A percentile compares a stretch with the other conserved stretches of the same genome.
These are phyloP conservation scores for Mentha longifolia DNA, from an alignment of 257 asterid species.

Conservation along the genomic window DNA sequence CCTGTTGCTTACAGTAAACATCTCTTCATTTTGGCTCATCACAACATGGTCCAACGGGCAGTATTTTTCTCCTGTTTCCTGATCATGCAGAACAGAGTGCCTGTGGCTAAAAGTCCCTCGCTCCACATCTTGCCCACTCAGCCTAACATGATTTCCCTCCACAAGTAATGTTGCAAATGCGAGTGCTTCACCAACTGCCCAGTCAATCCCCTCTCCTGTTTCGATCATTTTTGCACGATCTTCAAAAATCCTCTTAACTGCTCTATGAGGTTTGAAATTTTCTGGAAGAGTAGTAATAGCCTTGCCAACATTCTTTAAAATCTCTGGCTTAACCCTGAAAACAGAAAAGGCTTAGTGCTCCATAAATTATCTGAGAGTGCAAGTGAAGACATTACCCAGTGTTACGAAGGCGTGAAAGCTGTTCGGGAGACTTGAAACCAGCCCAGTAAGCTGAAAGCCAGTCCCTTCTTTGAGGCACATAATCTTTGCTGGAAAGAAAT, in stretches of 20 bases:
- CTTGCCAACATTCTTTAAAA: slow-evolving; percentile 89
- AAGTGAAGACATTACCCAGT: slow-evolving; percentile 64
- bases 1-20: slow-evolving; percentile 99
- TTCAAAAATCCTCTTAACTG: slow-evolving; percentile 77
- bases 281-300: slow-evolving; percentile 83
- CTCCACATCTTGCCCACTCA: slow-evolving; percentile 99
- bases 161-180: slow-evolving; percentile 96
- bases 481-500: slow-evolving; percentile 91
- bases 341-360: slow-evolving; percentile 21
- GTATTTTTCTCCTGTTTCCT: slow-evolving; percentile 80
- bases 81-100: slow-evolving; percentile 90
- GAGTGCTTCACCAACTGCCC: slow-evolving; percentile 98
- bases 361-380: slow-evolving; percentile 6
- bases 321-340: slow-evolving; percentile 89
- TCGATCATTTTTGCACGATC: slow-evolving; percentile 96
- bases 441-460: slow-evolving; percentile 99
- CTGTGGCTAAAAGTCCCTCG: slow-evolving; percentile 99
- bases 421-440: slow-evolving; percentile 94
- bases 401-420: slow-evolving; percentile 86
- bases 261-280: slow-evolving; percentile 80
- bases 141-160: slow-evolving; percentile 97
- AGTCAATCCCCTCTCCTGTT: slow-evolving; percentile 94
- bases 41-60: slow-evolving; percentile 95
- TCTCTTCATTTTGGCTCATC: slow-evolving; percentile 89
- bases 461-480: slow-evolving; percentile 85